Percentiles rank a stretch among this genome's conserved stretches.
phyloP scores from a whole-genome alignment of 805 yeast species.

The Cyberlindnera misumaiensis region DNA sequence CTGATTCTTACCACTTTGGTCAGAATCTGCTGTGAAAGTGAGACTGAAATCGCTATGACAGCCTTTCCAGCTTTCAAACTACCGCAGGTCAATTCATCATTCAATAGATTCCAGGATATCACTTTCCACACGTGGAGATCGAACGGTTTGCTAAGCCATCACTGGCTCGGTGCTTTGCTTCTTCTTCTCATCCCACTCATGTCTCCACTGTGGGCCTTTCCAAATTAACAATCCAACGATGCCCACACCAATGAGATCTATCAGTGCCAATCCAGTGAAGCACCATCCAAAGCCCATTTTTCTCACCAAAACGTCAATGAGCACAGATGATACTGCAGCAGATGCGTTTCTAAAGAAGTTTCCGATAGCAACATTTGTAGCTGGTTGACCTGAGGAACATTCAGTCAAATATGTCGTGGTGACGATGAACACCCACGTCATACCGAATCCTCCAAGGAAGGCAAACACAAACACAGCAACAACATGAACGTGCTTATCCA shows the following conservation, averaged over 20 bases:
- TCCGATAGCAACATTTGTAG: conserved; percentile 47
- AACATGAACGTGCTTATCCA: conserved; percentile 32
- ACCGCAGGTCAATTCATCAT: no score
- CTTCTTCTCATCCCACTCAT: conserved; percentile 8
- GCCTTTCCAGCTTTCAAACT: no score
- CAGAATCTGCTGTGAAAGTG: no score
- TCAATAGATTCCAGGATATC: no score
- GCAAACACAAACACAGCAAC: conserved; percentile 36
- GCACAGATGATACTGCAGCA: conserved; percentile 46
- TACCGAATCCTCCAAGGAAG: conserved; percentile 43
- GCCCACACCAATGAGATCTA: conserved; percentile 21
- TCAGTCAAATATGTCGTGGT: conserved; percentile 50
- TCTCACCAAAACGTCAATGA: conserved; percentile 29
- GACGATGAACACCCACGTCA: conserved; percentile 49
- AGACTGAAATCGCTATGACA: no score
- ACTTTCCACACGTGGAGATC: no score
- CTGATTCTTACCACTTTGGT: no score
- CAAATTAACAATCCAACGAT: conserved; percentile 12
- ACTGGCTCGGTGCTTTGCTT: background rate
- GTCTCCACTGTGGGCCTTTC: conserved; percentile 17
- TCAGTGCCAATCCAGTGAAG: conserved; percentile 42
- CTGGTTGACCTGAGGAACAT: conserved; percentile 41
- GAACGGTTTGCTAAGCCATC: no score
- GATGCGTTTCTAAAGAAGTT: conserved; percentile 46
- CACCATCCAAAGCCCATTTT: conserved; percentile 48